phyloP scores from a whole-genome alignment of 345 rosid genomes.

The Combretum micranthum region DNA sequence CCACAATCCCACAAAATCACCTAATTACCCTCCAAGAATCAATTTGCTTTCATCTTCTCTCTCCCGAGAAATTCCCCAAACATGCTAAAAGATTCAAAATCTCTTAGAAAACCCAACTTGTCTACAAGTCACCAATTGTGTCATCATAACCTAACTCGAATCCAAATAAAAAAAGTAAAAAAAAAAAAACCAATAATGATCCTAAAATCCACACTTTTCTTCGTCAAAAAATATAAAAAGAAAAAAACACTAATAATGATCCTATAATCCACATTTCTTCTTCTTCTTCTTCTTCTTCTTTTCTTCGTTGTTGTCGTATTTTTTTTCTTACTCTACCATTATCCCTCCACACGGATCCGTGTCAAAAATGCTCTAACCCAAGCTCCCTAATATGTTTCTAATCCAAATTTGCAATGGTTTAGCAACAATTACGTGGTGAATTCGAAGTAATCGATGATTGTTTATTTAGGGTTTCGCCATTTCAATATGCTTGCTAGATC shows the following conservation, averaged over 20 bases:
- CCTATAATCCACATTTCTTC: too few relatives aligned
- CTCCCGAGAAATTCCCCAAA: too few relatives aligned
- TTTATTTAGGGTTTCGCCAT: conserved; percentile 62
- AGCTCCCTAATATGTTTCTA: conserved; percentile 55
- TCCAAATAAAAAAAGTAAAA: conserved; percentile 22
- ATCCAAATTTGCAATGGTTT: conserved; percentile 70
- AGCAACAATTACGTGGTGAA: conserved; percentile 78
- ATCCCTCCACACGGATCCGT: conserved; percentile 39
- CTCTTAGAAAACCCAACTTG: too few relatives aligned
- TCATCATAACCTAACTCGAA: conserved; percentile 11
- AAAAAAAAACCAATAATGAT: not conserved
- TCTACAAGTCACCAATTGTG: not conserved
- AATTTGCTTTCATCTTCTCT: too few relatives aligned
- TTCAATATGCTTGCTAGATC: conserved; percentile 81
- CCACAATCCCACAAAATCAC: too few relatives aligned
- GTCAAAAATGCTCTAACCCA: conserved; percentile 40
- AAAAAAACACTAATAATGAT: too few relatives aligned
- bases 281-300: conserved; percentile 28
- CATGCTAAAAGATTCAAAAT: too few relatives aligned
- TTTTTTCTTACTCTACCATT: conserved; percentile 26
- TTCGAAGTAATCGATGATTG: conserved; percentile 71
- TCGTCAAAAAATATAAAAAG: too few relatives aligned
- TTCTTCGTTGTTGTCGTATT: too few relatives aligned
- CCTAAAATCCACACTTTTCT: conserved; percentile 12
- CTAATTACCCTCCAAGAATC: too few relatives aligned